Evolutionary conservation across 805 yeast species (phyloP).

Genomic region (Schwanniomyces vanrijiae): DNA sequence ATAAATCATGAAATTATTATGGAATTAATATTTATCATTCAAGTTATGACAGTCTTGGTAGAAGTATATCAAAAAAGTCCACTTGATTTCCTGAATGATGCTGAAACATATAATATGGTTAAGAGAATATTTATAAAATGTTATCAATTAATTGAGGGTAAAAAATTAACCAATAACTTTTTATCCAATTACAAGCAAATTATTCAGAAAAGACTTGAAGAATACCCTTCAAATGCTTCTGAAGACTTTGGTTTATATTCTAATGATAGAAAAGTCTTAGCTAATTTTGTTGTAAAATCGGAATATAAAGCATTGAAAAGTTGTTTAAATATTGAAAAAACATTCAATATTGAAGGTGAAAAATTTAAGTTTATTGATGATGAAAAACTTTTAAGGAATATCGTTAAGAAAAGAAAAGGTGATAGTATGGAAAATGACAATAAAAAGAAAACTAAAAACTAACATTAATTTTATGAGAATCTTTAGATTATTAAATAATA

Average conservation of each 20-base stretch:
- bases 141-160: constrained; percentile 56
- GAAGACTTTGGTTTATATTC: constrained; percentile 15
- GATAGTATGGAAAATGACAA: constrained; percentile 25
- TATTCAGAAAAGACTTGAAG: constrained; percentile 32
- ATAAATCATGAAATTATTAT: constrained; percentile 55
- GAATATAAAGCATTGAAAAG: constrained; percentile 53
- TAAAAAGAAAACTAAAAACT: constrained; percentile 16
- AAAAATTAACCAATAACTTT: constrained; percentile 44
- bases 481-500: neutral
- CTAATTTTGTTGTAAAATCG: constrained; percentile 53
- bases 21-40: constrained; percentile 57
- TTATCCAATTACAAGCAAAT: constrained; percentile 30
- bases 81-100: constrained; percentile 14
- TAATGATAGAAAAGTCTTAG: constrained; percentile 41
- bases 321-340: constrained; percentile 31
- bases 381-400: constrained; percentile 56
- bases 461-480: neutral
- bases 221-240: constrained; percentile 47
- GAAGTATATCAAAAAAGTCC: constrained; percentile 23
- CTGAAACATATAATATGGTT: constrained; percentile 31
- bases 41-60: constrained; percentile 43
- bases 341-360: constrained; percentile 20
- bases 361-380: constrained; percentile 52
- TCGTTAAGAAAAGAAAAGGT: constrained; percentile 46
- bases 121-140: constrained; percentile 58